Evolutionary conservation across 768 basidiomycete species (phyloP), one percentile per base, ranked within the genome.

Genomic region (Imleria badia): DNA sequence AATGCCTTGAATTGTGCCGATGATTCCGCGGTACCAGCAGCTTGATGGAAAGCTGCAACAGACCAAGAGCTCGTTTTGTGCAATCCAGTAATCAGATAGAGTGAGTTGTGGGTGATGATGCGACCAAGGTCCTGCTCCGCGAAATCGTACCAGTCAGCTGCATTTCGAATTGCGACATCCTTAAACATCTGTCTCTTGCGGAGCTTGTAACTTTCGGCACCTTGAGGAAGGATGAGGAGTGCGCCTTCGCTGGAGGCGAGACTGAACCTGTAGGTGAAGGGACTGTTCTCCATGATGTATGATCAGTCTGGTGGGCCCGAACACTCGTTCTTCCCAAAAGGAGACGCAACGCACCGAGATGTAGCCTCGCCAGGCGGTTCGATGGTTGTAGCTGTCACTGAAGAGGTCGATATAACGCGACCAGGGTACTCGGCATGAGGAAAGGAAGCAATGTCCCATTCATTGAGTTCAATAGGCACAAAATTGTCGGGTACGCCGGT

Each of bases 161-260:
- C 69, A 56, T 69, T 48, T 31, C 33, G n/a, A 29, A 42, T 43
- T 3, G 69, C 66, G 23, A 65, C 61, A 9, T 61, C 53, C 14
- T 42, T 48, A 42, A 72, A 69, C 5, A 47, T 31, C 31, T 31
- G 23, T 17, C 56, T 34, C n/a, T 71, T 61, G 30, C 35, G 68
- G 58, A 36, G 62, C 40, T 49, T 59, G 39, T 54, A 52, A 34
- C 52, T 57, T 34, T 45, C 48, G 7, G 68, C 65, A 2, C 70
- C 73, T 20, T 70, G 56, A 0, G 72, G 71, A 42, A 73, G 63
- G 13, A 66, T 51, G 10, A 73, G 54, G 6, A 73, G 51, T 6
- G 73, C 68, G 11, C 68, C 72, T 59, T 69, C 66, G 26, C 29
- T 42, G 6, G 58, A 52, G n/a, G 62, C 49, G 12, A 54, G 48